Base-by-base conservation (phyloP, 768 basidiomycete genomes). In the Macrocybe gigantea region DNA sequence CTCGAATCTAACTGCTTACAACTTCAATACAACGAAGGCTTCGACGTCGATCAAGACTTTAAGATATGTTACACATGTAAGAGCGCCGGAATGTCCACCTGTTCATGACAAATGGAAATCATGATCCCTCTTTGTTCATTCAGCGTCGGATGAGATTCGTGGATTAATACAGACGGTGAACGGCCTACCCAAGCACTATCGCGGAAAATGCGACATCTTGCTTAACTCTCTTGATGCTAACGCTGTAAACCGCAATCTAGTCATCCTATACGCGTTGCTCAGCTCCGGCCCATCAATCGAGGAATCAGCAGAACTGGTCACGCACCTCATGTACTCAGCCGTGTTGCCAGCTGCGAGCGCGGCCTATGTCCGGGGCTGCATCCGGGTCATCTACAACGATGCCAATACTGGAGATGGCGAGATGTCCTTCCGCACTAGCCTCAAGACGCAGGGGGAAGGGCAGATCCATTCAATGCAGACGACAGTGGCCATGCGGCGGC, bases 321-420 rank as follows among this genome's bases (percentile, higher is more conserved):
- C 60, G 6, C 73, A 73, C 50, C 55, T 73, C 22, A 72, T 72
- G 68, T 74, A 72, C 53, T 73, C 73, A 1, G 57, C 67, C 35
- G 59, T 57, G 15, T 56, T 74, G n/a, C 56, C 69, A 0, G 60
- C 62, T 7, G 60, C 63, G 6, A 60, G 60, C 13, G 66, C 66
- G 9, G 59, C 64, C 2, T 71, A 72, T 44, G 46, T 71, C 38
- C 58, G 60, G 29, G 61, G 60, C 6, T 71, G 69, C 49, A 57
- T 66, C 31, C 64, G 64, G 38, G 44, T 58, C 31, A 67, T 71
- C 6, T 73, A 72, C 45, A 63, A 62, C 3, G 57, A 64, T 30
- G 60, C 62, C 7, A 32, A 22, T 22, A 22, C 54, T 32, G 53
- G 49, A 6, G 60, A 65, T n/a, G 58, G 64, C 10, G 62, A 70